A percentile compares a stretch with the other conserved stretches of the same genome.
These are phyloP conservation scores for Phialophora chinensis DNA, from an alignment of 2,329 filamentous ascomycete genomes.

Conservation along the genomic window DNA sequence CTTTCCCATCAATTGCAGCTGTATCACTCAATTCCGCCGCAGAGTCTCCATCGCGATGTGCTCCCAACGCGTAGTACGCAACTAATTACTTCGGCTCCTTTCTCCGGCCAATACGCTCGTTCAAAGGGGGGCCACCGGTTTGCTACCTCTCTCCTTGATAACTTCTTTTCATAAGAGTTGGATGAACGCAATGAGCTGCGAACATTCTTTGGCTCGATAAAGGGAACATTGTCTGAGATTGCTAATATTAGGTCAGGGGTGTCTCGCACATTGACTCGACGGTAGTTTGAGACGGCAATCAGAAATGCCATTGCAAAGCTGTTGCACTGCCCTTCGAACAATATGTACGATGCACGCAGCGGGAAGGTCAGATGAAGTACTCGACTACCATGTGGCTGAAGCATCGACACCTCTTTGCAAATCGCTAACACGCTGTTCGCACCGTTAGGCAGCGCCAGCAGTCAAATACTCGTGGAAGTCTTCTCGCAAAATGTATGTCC, in stretches of 20 bases:
- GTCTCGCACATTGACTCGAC: neutral
- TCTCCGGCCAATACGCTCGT: neutral
- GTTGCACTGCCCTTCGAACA: neutral
- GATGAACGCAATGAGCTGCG: neutral
- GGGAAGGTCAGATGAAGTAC: neutral
- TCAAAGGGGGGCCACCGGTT: neutral
- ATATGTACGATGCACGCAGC: neutral
- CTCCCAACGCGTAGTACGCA: neutral
- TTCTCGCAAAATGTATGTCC: conserved; percentile 29
- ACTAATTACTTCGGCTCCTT: neutral
- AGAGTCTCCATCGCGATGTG: neutral
- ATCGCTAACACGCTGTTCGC: neutral
- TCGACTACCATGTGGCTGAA: neutral
- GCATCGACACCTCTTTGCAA: neutral
- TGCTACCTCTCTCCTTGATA: neutral
- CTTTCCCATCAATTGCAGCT: neutral
- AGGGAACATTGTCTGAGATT: neutral
- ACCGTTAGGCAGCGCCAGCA: conserved; percentile 11
- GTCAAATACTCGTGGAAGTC: conserved; percentile 32
- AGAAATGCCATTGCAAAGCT: neutral
- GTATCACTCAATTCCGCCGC: neutral
- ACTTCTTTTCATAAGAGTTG: neutral
- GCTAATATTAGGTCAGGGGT: neutral
- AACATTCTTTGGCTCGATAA: neutral
- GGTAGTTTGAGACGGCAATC: neutral